These are phyloP conservation scores for Glutinoglossum americanum DNA, from an alignment of 495 filamentous ascomycete species.

Conservation along the genomic window DNA sequence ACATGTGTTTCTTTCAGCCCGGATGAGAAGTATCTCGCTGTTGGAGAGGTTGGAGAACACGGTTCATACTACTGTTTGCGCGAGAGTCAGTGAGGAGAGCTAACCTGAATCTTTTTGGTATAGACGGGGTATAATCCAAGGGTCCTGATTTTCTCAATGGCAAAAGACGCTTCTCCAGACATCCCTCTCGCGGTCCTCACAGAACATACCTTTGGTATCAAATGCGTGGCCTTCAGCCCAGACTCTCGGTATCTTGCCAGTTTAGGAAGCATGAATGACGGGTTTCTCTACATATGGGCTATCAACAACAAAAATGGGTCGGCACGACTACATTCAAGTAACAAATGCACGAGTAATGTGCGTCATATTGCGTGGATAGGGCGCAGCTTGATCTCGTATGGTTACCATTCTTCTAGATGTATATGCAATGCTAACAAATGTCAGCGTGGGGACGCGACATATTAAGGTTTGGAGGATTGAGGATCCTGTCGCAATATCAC, in stretches of 20 bases:
- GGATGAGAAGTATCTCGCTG: conserved; percentile 72
- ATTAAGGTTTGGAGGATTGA: conserved; percentile 86
- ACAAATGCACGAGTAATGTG: conserved; percentile 74
- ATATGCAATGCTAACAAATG: not conserved
- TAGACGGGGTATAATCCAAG: conserved; percentile 80
- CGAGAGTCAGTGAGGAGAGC: not conserved
- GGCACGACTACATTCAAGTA: conserved; percentile 74
- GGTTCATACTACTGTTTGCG: not conserved
- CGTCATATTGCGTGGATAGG: conserved; percentile 70
- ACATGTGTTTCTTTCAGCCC: conserved; percentile 85
- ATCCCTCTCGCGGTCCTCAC: conserved; percentile 63
- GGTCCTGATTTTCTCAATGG: conserved; percentile 70
- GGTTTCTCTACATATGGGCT: conserved; percentile 81
- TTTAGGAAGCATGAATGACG: conserved; percentile 73
- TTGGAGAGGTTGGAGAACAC: conserved; percentile 48
- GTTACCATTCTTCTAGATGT: conserved; percentile 5
- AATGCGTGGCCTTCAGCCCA: conserved; percentile 69
- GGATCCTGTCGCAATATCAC: conserved; percentile 25
- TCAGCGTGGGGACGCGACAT: conserved; percentile 64
- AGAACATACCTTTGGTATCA: conserved; percentile 81
- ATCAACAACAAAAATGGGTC: conserved; percentile 65
- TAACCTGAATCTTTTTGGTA: not conserved
- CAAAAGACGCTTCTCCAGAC: conserved; percentile 52
- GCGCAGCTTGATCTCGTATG: conserved; percentile 39
- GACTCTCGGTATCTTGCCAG: conserved; percentile 77